Percentiles rank a stretch among this genome's conserved stretches.
Conservation (phyloP, 805 yeast genomes). For the Candida nonsorbophila region DNA sequence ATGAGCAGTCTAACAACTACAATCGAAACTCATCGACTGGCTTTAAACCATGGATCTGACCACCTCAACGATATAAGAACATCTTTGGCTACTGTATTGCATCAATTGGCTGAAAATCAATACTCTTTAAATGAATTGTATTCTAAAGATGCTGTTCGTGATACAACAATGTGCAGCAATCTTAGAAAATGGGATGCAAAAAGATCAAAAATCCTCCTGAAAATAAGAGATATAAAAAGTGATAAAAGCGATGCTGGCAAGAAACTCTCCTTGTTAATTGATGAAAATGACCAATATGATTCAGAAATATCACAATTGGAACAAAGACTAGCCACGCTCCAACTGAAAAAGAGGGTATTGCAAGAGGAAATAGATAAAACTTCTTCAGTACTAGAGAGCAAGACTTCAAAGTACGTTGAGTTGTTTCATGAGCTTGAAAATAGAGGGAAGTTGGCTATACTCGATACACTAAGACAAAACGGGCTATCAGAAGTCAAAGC, state of each 20-base stretch:
- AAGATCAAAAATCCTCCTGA: conserved; percentile 25
- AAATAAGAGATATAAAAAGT: conserved; percentile 35
- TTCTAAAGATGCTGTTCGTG: conserved; percentile 25
- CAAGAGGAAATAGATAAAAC: conserved; percentile 38
- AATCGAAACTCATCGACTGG: conserved; percentile 9
- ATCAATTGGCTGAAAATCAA: conserved; percentile 37
- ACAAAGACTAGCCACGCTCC: conserved; percentile 22
- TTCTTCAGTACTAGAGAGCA: conserved; percentile 46
- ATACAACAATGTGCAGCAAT: conserved; percentile 17
- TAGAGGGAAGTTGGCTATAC: conserved; percentile 31
- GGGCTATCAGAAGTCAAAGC: conserved; percentile 16
- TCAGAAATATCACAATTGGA: conserved; percentile 36
- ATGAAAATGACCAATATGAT: conserved; percentile 26
- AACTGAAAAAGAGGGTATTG: conserved; percentile 27
- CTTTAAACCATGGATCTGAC: conserved; percentile 28
- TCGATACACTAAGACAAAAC: conserved; percentile 16
- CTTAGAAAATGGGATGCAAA: conserved; percentile 39
- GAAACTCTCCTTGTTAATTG: conserved; percentile 30
- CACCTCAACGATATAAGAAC: conserved; percentile 22
- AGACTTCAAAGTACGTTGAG: conserved; percentile 39
- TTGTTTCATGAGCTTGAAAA: conserved; percentile 33
- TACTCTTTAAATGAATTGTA: conserved; percentile 45
- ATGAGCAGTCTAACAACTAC: too few species aligned
- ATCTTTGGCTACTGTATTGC: conserved; percentile 21
- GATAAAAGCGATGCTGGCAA: conserved; percentile 36